Evolutionary conservation across 1,284 basidiomycete genomes (phyloP).

Genomic region (Golubevia pallescens): DNA sequence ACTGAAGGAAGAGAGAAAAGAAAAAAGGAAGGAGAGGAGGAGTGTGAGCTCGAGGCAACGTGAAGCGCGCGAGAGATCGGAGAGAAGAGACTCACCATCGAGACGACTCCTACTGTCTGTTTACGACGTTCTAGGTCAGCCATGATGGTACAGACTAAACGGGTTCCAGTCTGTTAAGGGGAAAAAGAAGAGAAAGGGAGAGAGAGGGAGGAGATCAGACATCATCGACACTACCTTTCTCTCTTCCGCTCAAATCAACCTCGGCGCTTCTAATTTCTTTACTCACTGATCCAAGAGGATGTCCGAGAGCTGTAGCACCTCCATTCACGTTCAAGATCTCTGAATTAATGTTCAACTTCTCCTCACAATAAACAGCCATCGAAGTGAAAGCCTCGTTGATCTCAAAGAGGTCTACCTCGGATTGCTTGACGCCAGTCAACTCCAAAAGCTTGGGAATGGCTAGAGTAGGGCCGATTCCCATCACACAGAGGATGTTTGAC

Average conservation of each 20-base stretch:
- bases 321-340: slow-evolving; percentile 75
- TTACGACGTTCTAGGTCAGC: slow-evolving; percentile 78
- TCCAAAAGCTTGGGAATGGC: slow-evolving; percentile 55
- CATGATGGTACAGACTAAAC: slow-evolving; percentile 86
- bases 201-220: slow-evolving; percentile 45
- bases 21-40: not conserved
- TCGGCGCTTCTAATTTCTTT: not conserved
- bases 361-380: slow-evolving; percentile 49
- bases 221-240: too few relatives aligned
- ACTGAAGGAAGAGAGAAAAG: not conserved
- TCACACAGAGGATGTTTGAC: too few relatives aligned
- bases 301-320: slow-evolving; percentile 85
- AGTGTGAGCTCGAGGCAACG: not conserved
- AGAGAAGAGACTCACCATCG: slow-evolving; percentile 69
- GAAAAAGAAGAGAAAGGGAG: slow-evolving; percentile 37
- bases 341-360: slow-evolving; percentile 57
- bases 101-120: slow-evolving; percentile 80
- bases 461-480: slow-evolving; percentile 34
- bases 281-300: slow-evolving; percentile 78
- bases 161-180: slow-evolving; percentile 79
- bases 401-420: slow-evolving; percentile 65
- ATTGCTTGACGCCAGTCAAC: slow-evolving; percentile 59
- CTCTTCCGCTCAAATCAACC: too few relatives aligned
- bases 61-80: not conserved
- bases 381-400: slow-evolving; percentile 32